Conservation (phyloP, 148 eudicot genomes). For the Camellia sinensis region DNA sequence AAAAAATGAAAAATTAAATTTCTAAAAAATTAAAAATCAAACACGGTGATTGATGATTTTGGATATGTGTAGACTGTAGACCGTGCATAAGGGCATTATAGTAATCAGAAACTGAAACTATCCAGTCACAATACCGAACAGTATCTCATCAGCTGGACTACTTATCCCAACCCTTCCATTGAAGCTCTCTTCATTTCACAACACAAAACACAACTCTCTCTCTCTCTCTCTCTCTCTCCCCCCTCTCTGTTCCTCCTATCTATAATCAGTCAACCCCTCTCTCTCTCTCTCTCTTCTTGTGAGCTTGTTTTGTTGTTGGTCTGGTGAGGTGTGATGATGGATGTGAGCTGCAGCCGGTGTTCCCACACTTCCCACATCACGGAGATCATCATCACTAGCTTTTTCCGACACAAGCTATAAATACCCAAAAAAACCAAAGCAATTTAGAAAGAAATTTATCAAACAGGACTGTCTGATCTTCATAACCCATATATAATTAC, state of each 20-base stretch:
- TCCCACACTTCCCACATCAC: conserved; percentile 89
- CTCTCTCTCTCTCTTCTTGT: background rate
- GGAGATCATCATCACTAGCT: conserved; percentile 84
- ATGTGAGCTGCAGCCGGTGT: conserved; percentile 51
- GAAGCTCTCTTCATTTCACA: background rate
- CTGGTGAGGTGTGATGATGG: conserved; percentile 36
- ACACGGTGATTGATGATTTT: no score
- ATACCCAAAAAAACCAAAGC: background rate
- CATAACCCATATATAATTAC: background rate
- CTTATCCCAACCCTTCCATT: background rate
- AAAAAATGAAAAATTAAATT: no score
- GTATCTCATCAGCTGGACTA: background rate
- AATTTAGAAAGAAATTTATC: background rate
- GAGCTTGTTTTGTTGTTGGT: no score
- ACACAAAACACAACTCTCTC: background rate
- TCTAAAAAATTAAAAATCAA: no score
- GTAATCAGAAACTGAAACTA: background rate
- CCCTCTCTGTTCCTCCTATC: background rate
- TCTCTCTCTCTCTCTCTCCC: conserved; percentile 16
- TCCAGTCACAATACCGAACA: background rate
- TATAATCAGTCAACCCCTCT: background rate
- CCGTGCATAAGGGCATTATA: conserved; percentile 16
- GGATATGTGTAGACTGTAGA: background rate
- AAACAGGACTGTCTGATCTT: conserved; percentile 5
- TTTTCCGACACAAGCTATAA: conserved; percentile 74